Evolutionary conservation across 2,329 filamentous ascomycete genomes (phyloP), one percentile per base, ranked within the genome.

Genomic region (Colletotrichum echinochloae): DNA sequence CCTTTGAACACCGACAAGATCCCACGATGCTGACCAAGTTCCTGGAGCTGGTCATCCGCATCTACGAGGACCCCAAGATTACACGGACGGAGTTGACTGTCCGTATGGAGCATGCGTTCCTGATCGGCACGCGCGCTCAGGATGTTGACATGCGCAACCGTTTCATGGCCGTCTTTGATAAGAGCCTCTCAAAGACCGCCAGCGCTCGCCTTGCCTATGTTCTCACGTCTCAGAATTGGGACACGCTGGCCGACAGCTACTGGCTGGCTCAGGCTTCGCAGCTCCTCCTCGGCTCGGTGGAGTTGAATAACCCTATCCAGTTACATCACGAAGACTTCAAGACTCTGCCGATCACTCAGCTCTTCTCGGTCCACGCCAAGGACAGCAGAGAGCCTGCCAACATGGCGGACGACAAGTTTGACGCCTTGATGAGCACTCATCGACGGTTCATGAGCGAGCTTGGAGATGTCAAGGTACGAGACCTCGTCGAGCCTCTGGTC

Each of bases 51-150:
- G 96, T 99, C 33, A 97, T 99, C 75, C 91, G 95, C 59, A 98
- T 99, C 70, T 99, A 99, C 79, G 97, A 99, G 78, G 96, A 99
- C 77, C 94, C 94, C 0, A 97, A 97, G 82, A 96, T 99, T 73
- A 94, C 95, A 1, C 89, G 95, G 39, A 98, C 95, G 0, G 96
- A 99, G 81, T 87, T 99, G 63, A 98, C 96, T 0, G 97, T 99
- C 12, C 90, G 97, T 5, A 92, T 99, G 88, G 96, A 99, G 82
- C 95, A 98, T 81, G 96, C 96, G 6, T 99, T 99, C 86, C 87
- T 99, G 73, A 96, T 99, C 60, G 96, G 97, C 35, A 97, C 95
- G 0, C 86, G 97, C 75, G 95, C 95, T 2, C 91, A 95, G 75
- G 95, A 99, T 79, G 93, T 98, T 16, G 93, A 97, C 68, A 98